phyloP scores from a whole-genome alignment of 306 rosid species.

The Quercus ilex region DNA sequence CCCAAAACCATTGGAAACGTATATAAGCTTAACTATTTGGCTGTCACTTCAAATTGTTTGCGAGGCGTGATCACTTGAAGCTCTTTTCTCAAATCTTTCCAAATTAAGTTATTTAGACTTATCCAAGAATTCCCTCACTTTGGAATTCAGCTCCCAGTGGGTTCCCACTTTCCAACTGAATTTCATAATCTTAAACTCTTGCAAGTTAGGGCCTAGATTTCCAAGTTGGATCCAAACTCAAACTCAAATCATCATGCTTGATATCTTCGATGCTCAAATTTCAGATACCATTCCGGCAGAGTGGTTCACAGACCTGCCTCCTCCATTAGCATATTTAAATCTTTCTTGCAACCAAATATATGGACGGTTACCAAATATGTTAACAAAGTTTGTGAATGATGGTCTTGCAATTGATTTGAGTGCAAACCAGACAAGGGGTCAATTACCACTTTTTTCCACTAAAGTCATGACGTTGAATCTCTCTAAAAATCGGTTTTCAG shows the following conservation, averaged over 20 bases:
- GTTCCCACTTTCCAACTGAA: neutral
- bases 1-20: slow-evolving; percentile 5
- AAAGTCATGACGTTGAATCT: neutral
- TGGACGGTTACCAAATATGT: slow-evolving; percentile 13
- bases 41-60: neutral
- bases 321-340: neutral
- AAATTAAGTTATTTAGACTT: neutral
- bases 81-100: neutral
- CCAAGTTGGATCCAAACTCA: slow-evolving; percentile 16
- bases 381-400: neutral
- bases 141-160: neutral
- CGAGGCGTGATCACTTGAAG: neutral
- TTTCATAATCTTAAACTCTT: neutral
- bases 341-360: slow-evolving; percentile 27
- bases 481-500: neutral
- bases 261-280: neutral
- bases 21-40: neutral
- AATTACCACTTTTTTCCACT: neutral
- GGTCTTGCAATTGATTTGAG: slow-evolving; percentile 13
- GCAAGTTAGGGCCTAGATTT: slow-evolving; percentile 6
- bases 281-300: too few species aligned
- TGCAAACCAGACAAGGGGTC: slow-evolving; percentile 22
- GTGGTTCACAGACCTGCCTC: too few species aligned
- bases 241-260: rapidly evolving
- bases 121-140: neutral